Percentiles rank a stretch among this genome's conserved stretches.
phyloP scores from a whole-genome alignment of 176 grass and related monocot species.

The Juncus effusus region DNA sequence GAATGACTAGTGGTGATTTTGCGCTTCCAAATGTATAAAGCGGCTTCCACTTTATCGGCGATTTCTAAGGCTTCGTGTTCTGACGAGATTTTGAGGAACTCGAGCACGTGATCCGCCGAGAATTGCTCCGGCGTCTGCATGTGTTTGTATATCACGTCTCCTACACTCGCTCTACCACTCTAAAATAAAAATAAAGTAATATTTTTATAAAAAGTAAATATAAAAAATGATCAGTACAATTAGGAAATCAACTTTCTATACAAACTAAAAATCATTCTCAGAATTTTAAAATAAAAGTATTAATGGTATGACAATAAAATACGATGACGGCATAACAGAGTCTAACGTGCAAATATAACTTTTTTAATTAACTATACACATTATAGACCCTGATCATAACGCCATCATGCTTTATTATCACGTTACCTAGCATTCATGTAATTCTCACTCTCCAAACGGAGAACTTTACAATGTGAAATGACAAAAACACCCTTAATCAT shows the following conservation, averaged over 20 bases:
- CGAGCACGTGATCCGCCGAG: slow-evolving; percentile 70
- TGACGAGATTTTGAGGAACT: slow-evolving; percentile 63
- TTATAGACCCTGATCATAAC: no score
- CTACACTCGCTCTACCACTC: slow-evolving; percentile 69
- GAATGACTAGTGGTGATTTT: slow-evolving; percentile 47
- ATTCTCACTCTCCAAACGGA: no score
- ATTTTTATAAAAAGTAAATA: background rate
- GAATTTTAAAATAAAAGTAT: background rate
- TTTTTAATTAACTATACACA: no score
- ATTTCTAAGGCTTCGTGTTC: slow-evolving; percentile 80
- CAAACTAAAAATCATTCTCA: slow-evolving; percentile 1
- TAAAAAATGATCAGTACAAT: background rate
- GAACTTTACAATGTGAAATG: no score
- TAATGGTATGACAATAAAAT: background rate
- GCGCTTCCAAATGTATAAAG: slow-evolving; percentile 67
- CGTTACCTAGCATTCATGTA: no score
- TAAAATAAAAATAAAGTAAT: slow-evolving; percentile 1
- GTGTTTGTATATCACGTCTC: slow-evolving; percentile 61
- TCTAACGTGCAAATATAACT: no score
- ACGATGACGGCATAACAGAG: no score
- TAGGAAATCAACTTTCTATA: no score
- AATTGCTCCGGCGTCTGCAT: slow-evolving; percentile 78
- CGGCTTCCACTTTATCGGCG: slow-evolving; percentile 74
- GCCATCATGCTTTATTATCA: no score
- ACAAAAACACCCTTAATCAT: no score